Evolutionary conservation across 345 rosid genomes (phyloP).

Genomic region (Salix viminalis): DNA sequence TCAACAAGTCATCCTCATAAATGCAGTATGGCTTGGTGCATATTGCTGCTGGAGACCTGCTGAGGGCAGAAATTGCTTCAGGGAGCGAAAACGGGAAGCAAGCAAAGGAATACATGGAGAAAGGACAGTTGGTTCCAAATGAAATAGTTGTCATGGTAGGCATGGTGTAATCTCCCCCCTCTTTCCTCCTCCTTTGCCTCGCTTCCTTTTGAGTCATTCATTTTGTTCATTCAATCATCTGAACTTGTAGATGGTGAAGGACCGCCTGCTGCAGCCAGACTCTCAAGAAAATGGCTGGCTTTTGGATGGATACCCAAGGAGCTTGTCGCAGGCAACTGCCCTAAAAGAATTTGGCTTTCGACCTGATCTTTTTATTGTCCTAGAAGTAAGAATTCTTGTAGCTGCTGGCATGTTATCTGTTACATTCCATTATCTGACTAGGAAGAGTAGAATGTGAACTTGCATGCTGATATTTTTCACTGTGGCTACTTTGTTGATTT

Average conservation of each 20-base stretch:
- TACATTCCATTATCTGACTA: neutral
- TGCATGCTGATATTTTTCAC: neutral
- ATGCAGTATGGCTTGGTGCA: conserved; percentile 93
- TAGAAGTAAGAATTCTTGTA: conserved; percentile 52
- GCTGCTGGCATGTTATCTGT: neutral
- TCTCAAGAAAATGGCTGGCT: conserved; percentile 86
- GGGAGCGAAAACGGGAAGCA: conserved; percentile 81
- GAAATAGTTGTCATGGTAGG: conserved; percentile 72
- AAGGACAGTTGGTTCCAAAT: conserved; percentile 70
- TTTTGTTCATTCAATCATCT: conserved; percentile 13
- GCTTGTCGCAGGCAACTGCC: conserved; percentile 82
- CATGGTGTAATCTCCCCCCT: neutral
- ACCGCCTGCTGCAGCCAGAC: conserved; percentile 65
- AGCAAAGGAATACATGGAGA: conserved; percentile 84
- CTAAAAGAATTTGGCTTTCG: conserved; percentile 55
- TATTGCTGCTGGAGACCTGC: conserved; percentile 84
- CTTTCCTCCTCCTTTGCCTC: neutral
- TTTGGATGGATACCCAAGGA: conserved; percentile 94
- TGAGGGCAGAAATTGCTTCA: conserved; percentile 70
- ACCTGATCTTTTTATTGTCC: conserved; percentile 81
- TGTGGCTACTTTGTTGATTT: neutral
- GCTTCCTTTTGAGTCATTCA: neutral
- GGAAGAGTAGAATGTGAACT: neutral
- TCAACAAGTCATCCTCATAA: conserved; percentile 33
- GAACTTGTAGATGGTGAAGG: conserved; percentile 71